Evolutionary conservation across 768 basidiomycete genomes (phyloP).

Genomic region (Hygrocybe punicea): DNA sequence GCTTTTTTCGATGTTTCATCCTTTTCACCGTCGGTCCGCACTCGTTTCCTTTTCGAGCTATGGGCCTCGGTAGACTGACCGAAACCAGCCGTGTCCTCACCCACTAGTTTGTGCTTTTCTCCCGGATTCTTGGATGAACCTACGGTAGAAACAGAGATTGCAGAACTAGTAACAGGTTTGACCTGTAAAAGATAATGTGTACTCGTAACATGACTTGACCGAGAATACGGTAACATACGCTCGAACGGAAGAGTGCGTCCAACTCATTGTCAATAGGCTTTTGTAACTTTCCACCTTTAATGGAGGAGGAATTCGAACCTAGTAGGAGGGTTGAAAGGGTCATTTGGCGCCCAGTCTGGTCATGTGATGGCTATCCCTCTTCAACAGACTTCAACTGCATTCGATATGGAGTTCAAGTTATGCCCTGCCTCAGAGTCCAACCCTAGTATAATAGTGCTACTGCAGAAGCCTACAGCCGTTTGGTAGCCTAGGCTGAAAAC

Average conservation of each 20-base stretch:
- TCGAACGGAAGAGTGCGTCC: conserved; percentile 57
- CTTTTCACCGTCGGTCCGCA: neutral
- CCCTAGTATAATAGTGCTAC: too few relatives aligned
- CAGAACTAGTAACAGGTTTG: neutral
- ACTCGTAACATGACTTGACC: neutral
- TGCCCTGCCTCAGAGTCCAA: too few relatives aligned
- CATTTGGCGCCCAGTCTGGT: too few relatives aligned
- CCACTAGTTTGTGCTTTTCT: neutral
- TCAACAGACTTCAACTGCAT: too few relatives aligned
- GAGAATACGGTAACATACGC: conserved; percentile 34
- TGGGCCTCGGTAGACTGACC: too few relatives aligned
- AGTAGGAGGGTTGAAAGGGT: too few relatives aligned
- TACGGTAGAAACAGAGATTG: neutral
- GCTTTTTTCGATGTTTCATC: neutral
- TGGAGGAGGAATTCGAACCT: neutral
- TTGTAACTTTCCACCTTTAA: neutral
- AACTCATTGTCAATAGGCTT: conserved; percentile 53
- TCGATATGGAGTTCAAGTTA: too few relatives aligned
- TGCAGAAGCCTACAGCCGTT: too few relatives aligned
- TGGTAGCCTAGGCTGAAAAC: too few relatives aligned
- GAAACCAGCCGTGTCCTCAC: neutral
- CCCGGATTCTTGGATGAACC: neutral
- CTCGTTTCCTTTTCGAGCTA: neutral
- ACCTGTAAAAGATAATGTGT: neutral
- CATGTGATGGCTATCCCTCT: too few relatives aligned